Conservation (phyloP, 2,329 filamentous ascomycete species). For the Coleophoma eucalyptorum region DNA sequence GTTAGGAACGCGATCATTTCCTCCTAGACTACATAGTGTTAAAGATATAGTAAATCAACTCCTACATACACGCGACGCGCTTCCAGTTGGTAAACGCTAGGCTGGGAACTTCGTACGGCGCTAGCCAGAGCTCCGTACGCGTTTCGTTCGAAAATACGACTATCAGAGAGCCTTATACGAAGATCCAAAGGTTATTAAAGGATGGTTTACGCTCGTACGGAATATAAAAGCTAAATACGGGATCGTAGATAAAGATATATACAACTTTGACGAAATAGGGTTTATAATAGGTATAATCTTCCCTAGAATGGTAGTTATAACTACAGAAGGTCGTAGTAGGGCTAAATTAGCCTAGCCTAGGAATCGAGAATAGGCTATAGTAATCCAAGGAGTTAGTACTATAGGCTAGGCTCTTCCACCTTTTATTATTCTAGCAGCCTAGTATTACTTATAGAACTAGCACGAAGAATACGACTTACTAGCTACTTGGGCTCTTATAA, state of each 20-base stretch:
- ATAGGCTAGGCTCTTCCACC: conserved; percentile 17
- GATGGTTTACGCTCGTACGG: neutral
- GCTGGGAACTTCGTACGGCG: too few relatives aligned
- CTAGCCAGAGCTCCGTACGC: too few relatives aligned
- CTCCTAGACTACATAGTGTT: too few relatives aligned
- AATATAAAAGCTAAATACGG: conserved; percentile 10
- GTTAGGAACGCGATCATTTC: too few relatives aligned
- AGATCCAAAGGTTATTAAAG: too few relatives aligned
- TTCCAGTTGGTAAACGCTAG: too few relatives aligned
- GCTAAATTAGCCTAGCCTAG: conserved; percentile 13
- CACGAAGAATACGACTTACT: conserved; percentile 8
- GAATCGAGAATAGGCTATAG: conserved; percentile 22
- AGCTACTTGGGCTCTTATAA: conserved; percentile 15
- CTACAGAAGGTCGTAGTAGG: conserved; percentile 9
- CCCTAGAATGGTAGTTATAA: conserved; percentile 16
- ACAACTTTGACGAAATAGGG: conserved; percentile 16
- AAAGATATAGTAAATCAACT: too few relatives aligned
- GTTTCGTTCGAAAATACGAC: too few relatives aligned
- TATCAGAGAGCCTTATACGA: too few relatives aligned
- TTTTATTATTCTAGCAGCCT: conserved; percentile 21
- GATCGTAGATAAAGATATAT: conserved; percentile 7
- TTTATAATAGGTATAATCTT: conserved; percentile 18
- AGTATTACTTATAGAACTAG: conserved; percentile 5
- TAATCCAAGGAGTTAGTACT: conserved; percentile 20
- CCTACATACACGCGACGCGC: too few relatives aligned